These are phyloP conservation scores for Blastobotrys persicus DNA, from an alignment of 1,139 yeast genomes.

Conservation along the genomic window DNA sequence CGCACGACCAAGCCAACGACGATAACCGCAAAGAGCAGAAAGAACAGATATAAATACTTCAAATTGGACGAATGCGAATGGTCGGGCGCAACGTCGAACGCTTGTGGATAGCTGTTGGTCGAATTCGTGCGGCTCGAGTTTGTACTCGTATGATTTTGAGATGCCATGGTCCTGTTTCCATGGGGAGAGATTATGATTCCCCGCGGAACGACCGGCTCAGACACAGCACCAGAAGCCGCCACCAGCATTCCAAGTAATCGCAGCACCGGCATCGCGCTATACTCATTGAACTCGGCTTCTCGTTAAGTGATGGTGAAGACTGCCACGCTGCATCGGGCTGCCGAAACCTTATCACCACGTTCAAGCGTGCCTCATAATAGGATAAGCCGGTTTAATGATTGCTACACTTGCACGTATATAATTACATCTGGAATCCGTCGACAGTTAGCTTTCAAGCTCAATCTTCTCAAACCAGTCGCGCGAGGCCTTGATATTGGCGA, in stretches of 20 bases:
- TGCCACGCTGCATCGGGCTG: too few relatives aligned
- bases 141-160: neutral
- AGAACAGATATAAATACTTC: constrained; percentile 30
- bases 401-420: too few relatives aligned
- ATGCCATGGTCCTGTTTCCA: constrained; percentile 10
- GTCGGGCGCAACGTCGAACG: constrained; percentile 12
- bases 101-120: constrained; percentile 14
- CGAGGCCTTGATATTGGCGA: constrained; percentile 68
- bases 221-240: neutral
- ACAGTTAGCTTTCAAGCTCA: constrained; percentile 29
- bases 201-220: neutral
- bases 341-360: too few relatives aligned
- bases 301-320: neutral
- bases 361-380: too few relatives aligned
- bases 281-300: neutral
- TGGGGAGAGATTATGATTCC: constrained; percentile 6
- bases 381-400: too few relatives aligned
- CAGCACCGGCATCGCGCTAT: neutral
- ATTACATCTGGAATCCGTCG: neutral
- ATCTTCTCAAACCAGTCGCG: constrained; percentile 64
- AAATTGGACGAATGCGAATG: constrained; percentile 19
- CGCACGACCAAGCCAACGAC: constrained; percentile 28
- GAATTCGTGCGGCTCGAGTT: constrained; percentile 7
- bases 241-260: neutral
- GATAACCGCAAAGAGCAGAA: constrained; percentile 30